Evolutionary conservation across 139 green algal genomes (phyloP).

Genomic region (Chlamydomonas schloesseri): DNA sequence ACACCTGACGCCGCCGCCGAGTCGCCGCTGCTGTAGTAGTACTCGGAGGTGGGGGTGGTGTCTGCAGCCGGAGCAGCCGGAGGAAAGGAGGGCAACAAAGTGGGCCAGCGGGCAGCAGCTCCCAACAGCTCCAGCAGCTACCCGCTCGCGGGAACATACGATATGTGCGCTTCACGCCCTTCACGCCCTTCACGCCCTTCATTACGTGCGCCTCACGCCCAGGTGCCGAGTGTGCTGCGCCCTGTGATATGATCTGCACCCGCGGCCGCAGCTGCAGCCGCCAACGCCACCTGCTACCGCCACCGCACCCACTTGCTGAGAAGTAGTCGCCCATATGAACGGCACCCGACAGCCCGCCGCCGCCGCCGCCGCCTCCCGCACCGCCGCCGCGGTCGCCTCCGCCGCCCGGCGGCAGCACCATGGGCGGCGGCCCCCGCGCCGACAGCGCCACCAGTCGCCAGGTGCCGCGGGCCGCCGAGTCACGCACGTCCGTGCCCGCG

Average conservation of each 20-base stretch:
- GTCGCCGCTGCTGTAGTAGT: neutral
- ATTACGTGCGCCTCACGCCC: no score
- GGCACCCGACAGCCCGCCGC: neutral
- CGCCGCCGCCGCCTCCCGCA: neutral
- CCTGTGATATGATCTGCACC: no score
- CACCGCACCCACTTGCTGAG: neutral
- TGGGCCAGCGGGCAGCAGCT: no score
- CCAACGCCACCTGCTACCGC: no score
- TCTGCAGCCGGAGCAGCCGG: neutral
- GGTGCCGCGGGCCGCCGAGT: conserved; percentile 21
- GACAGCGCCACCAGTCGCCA: conserved; percentile 37
- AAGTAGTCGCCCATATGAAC: conserved; percentile 45
- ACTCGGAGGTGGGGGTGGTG: neutral
- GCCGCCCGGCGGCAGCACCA: neutral
- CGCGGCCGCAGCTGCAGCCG: no score
- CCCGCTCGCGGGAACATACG: no score
- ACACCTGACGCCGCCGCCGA: neutral
- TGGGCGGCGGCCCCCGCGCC: neutral
- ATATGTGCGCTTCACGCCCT: no score
- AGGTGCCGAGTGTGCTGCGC: no score
- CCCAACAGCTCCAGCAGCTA: no score
- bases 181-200: no score
- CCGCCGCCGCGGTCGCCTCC: neutral
- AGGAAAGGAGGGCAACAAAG: no score
- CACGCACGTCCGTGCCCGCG: conserved; percentile 33